Base-by-base conservation (phyloP, 2,329 filamentous ascomycete species). In the Xylaria sp. region DNA sequence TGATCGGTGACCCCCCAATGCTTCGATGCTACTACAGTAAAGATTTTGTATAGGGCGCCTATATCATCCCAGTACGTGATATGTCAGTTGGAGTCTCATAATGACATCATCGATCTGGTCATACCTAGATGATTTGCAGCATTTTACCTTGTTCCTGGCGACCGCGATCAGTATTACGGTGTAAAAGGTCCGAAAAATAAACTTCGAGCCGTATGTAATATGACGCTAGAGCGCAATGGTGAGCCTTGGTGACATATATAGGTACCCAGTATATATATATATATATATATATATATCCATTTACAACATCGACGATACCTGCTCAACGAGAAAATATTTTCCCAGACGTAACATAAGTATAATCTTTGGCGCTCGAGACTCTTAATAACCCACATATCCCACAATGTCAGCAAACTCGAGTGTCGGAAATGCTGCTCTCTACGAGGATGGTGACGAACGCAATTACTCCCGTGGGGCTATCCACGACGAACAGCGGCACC, bases 381-480 rank as follows among this genome's bases (percentile, higher is more conserved):
- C 8, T n/a, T 32, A 40, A 21, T 9, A 25, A 32, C 29, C 32
- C 13, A 6, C 35, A 27, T 47, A 23, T 21, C 37, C 21, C 10
- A 40, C 42, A 23, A 68, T 69, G 64, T 60, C 69, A 50, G 55
- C 53, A 29, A 23, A 69, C 1, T 53, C 67, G 23, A 67, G 3
- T 1, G 70, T 66, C 53, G 73, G 73, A 47, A 65, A 47, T 3
- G 48, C 71, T 2, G 51, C 54, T 10, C 21, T 69, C 23, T 77
- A 71, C 48, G 72, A 73, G 16, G 66, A 71, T 13, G 69, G 67
- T 0, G 73, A 76, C 51, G 68, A 75, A 58, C 48, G 59, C 35
- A 75, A 75, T 68, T 77, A 75, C 48, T 50, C 62, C 1, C 63
- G 65, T n/a, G 50, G 65, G 5, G 69, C 60, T 29, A 64, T 77